Evolutionary conservation across 1,139 yeast species (phyloP), one percentile per base, ranked within the genome.

Genomic region (Saccharomycopsis phalli): DNA sequence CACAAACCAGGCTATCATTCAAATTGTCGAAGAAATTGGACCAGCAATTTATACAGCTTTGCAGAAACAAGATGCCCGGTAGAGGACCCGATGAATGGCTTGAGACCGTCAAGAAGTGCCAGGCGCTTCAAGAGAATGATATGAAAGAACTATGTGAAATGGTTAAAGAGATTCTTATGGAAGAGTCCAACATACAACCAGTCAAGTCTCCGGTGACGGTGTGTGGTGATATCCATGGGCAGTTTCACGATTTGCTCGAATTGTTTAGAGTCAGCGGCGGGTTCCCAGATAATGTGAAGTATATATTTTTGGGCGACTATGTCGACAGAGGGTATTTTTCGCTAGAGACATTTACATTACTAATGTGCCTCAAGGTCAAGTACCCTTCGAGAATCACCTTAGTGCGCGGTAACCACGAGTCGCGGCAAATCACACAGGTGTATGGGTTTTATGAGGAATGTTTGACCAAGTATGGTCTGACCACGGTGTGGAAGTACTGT

Each of bases 211-310:
- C 98, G 1, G 97, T 91, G n/a, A 87, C 96, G 1, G 96, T 91
- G 11, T 91, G 97, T 67, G 98, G 98, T 50, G 98, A 91, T 62
- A 94, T 91, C 50, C 98, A 91, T 61, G 98, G 98, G 5, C 98
- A 91, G 61, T 91, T 91, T 59, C 97, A 91, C 57, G 98, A 91
- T 60, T 67, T 91, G 47, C 67, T 91, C 56, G 97, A 91, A 60
- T 68, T 91, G 34, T 91, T 91, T 59, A 74, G 94, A 51, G 83
- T 88, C 34, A 80, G 94, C 22, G 98, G 98, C 22, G 97, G 97
- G 29, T 74, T 93, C 54, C 98, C 98, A 1, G 80, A 74, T 53
- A 68, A 68, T 37, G 70, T 76, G 34, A 84, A 81, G 61, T 84
- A 83, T 61, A 72, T 84, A 44, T 84, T 84, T 56, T 65, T 86